phyloP scores from a whole-genome alignment of 2,329 filamentous ascomycete species.

The Thielaviopsis cerberus region DNA sequence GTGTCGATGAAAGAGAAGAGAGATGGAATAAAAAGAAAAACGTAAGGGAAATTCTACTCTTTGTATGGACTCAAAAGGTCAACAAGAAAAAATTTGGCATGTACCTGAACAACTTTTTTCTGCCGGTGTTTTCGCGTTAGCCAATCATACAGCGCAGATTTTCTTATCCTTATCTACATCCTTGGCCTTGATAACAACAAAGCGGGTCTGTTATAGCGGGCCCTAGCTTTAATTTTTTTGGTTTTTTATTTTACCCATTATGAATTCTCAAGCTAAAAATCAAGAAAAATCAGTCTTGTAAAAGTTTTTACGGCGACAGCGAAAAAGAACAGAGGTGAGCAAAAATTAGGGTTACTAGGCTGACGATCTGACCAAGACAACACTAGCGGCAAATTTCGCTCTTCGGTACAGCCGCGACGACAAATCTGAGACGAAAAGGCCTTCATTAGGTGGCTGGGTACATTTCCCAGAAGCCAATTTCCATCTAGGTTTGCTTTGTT shows the following conservation, averaged over 20 bases:
- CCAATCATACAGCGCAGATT: conserved; percentile 1
- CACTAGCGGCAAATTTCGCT: background rate
- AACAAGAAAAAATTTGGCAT: conserved; percentile 5
- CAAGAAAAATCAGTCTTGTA: background rate
- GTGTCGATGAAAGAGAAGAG: conserved; percentile 1
- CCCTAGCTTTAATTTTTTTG: background rate
- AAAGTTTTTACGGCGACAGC: background rate
- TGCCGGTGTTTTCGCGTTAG: conserved; percentile 4
- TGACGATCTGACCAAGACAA: background rate
- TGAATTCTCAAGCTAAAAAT: background rate
- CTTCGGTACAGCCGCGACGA: background rate
- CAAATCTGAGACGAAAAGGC: background rate
- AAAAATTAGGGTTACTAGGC: background rate
- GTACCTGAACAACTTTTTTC: conserved; percentile 10
- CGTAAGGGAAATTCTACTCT: background rate
- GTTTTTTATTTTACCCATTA: background rate
- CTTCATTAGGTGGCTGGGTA: conserved; percentile 21
- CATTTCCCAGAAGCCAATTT: conserved; percentile 38
- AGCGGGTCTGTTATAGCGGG: background rate
- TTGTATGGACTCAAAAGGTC: background rate
- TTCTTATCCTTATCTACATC: conserved; percentile 8
- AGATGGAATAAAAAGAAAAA: conserved; percentile 9
- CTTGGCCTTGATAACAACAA: conserved; percentile 1
- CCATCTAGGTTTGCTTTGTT: conserved; percentile 24
- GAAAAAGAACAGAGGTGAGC: background rate